Evolutionary conservation across 2,329 filamentous ascomycete genomes (phyloP), one percentile per base, ranked within the genome.

Genomic region (Elsinoe ampelina): DNA sequence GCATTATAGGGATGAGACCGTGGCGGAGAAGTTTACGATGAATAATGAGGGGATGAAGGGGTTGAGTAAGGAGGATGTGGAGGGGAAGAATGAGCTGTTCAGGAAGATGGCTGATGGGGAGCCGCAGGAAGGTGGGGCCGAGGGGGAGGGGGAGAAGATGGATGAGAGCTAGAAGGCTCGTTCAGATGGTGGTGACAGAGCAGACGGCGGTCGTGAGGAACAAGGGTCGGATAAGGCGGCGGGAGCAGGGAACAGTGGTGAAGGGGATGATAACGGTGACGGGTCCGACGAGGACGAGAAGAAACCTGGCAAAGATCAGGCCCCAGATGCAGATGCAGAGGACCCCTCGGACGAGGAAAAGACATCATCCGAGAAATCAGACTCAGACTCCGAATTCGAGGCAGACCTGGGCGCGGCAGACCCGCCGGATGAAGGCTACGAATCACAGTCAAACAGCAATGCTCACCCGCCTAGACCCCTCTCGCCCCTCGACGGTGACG

Each of bases 1-100:
- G 54, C 59, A 61, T 17, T 65, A 71, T 38, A 63, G 67, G 10
- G 69, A 72, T 26, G 68, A 71, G 47, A 64, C 63, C 22, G 66
- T 70, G 1, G 67, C 69, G 59, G 75, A 77, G 58, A 65, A 67
- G 26, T 68, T 72, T n/a, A 66, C 73, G 32, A 67, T 71, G 58
- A 76, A 75, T 60, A 75, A 73, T 57, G 64, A 62, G 2, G 75
- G 69, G 64, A 77, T 77, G 75, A 73, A 70, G 61, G 73, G 72
- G 36, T 58, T 74, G 47, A 71, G 67, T 57, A 71, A 71, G 51
- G 73, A 76, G 36, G 74, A 75, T 34, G 73, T 77, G 7, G 75
- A 77, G 60, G 68, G 66, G 20, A 67, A 66, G 59, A 77, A 77
- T 59, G 61, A 62, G 54, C 60, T 54, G 2, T 70, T 65, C 35